Conservation (phyloP, 192 early-diverging fungal species). For the Rhizophagus prolifer region DNA sequence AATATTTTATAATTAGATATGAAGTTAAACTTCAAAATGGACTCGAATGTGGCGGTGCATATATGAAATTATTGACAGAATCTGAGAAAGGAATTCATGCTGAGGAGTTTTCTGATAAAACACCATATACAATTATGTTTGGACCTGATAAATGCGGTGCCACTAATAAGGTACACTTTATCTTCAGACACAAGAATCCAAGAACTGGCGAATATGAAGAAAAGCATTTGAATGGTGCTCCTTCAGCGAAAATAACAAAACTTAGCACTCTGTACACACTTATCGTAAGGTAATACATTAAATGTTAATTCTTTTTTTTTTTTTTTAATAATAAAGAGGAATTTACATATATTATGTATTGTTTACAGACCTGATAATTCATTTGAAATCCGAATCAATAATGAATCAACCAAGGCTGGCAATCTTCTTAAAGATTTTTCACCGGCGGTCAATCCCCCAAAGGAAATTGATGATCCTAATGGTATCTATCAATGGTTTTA, state of each 20-base stretch:
- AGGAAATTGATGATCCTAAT: constrained; percentile 69
- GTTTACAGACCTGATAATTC: constrained; percentile 67
- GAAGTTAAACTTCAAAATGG: constrained; percentile 87
- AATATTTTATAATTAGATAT: constrained; percentile 44
- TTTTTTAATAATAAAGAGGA: no score
- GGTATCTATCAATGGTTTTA: constrained; percentile 42
- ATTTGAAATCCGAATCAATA: constrained; percentile 78
- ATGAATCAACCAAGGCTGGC: constrained; percentile 61
- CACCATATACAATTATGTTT: constrained; percentile 88
- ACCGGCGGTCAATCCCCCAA: constrained; percentile 86
- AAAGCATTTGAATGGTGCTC: constrained; percentile 77
- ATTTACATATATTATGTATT: neutral
- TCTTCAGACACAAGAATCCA: constrained; percentile 90
- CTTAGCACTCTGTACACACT: constrained; percentile 80
- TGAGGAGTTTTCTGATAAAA: constrained; percentile 73
- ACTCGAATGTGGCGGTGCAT: constrained; percentile 90
- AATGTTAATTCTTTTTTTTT: neutral
- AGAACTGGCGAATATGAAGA: constrained; percentile 77
- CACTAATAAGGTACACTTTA: constrained; percentile 92
- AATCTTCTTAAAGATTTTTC: constrained; percentile 75
- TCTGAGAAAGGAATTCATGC: constrained; percentile 60
- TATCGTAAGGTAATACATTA: constrained; percentile 54
- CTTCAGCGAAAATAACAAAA: constrained; percentile 64
- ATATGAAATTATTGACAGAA: constrained; percentile 82
- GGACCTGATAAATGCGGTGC: constrained; percentile 89